A percentile compares a stretch with the other conserved stretches of the same genome.
phyloP scores from a whole-genome alignment of 352 stramenopile genomes.

The Phytophthora megakarya region DNA sequence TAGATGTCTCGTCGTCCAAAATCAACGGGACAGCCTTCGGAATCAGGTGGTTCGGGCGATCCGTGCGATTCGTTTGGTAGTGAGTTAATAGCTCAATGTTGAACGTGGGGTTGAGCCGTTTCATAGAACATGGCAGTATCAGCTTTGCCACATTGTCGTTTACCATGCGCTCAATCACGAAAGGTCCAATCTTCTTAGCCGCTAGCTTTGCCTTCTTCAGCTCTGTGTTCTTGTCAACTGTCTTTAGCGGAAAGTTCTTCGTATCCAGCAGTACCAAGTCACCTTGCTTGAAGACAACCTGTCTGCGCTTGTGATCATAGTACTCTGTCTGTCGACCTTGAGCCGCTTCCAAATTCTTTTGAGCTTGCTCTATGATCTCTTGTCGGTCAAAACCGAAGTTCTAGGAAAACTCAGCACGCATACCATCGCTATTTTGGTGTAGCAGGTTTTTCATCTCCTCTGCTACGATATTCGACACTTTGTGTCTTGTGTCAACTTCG shows the following conservation, averaged over 20 bases:
- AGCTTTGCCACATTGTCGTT: constrained; percentile 15
- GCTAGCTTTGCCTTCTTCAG: constrained; percentile 19
- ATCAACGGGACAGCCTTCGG: too few relatives aligned
- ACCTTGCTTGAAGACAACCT: too few relatives aligned
- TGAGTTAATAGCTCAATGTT: constrained; percentile 22
- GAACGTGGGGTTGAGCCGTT: constrained; percentile 13
- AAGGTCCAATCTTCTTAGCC: constrained; percentile 19
- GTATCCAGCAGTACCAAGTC: constrained; percentile 21
- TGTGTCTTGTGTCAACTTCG: constrained; percentile 22
- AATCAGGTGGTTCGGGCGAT: too few relatives aligned
- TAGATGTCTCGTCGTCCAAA: constrained; percentile 9
- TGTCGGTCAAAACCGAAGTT: too few relatives aligned
- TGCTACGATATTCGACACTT: not conserved
- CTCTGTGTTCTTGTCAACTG: constrained; percentile 7
- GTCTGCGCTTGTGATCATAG: constrained; percentile 17
- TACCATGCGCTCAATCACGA: constrained; percentile 8
- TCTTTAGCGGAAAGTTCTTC: constrained; percentile 19
- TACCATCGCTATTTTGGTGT: not conserved
- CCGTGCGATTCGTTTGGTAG: too few relatives aligned
- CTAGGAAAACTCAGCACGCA: constrained; percentile 13
- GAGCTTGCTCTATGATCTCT: constrained; percentile 14
- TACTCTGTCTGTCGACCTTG: constrained; percentile 18
- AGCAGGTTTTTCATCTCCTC: constrained; percentile 7
- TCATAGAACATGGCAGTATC: constrained; percentile 1
- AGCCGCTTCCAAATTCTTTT: constrained; percentile 12